Evolutionary conservation across 495 filamentous ascomycete species (phyloP).

Genomic region (Melanomma pulvis-pyrius): DNA sequence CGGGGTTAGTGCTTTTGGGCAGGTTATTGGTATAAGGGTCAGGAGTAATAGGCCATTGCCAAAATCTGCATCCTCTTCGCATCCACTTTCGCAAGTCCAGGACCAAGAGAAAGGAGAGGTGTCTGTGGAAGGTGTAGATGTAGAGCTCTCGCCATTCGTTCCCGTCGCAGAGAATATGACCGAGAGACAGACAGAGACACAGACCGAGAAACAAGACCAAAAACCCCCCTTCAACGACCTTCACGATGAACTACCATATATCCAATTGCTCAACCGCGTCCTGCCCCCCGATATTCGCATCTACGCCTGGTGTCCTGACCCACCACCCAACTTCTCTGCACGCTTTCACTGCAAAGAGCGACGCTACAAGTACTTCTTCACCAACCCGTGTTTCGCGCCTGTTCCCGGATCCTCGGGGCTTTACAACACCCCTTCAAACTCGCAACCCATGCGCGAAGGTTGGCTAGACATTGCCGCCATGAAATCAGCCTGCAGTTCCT

Average conservation of each 20-base stretch:
- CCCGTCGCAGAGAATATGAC: not conserved
- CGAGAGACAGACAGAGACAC: not conserved
- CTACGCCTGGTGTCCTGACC: slow-evolving; percentile 88
- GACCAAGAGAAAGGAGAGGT: not conserved
- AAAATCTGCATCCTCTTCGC: not conserved
- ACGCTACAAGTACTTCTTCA: slow-evolving; percentile 95
- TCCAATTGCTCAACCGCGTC: slow-evolving; percentile 76
- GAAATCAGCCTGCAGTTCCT: slow-evolving; percentile 74
- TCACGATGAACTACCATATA: slow-evolving; percentile 80
- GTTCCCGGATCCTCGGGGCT: slow-evolving; percentile 48
- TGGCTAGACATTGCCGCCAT: slow-evolving; percentile 84
- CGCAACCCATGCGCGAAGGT: slow-evolving; percentile 44
- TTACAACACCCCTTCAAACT: slow-evolving; percentile 30
- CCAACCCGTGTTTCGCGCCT: slow-evolving; percentile 81
- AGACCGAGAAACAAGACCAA: slow-evolving; percentile 21
- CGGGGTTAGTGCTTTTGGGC: slow-evolving; percentile 95
- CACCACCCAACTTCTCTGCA: slow-evolving; percentile 78
- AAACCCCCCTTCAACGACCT: slow-evolving; percentile 76
- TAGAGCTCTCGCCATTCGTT: not conserved
- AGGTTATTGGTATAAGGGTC: slow-evolving; percentile 82
- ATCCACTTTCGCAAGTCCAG: not conserved
- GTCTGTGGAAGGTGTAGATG: not conserved
- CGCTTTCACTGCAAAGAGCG: slow-evolving; percentile 91
- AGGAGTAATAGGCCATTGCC: slow-evolving; percentile 70
- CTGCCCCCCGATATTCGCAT: slow-evolving; percentile 87